These are phyloP conservation scores for Fusarium armeniacum DNA, from an alignment of 2,329 filamentous ascomycete genomes.

Conservation along the genomic window DNA sequence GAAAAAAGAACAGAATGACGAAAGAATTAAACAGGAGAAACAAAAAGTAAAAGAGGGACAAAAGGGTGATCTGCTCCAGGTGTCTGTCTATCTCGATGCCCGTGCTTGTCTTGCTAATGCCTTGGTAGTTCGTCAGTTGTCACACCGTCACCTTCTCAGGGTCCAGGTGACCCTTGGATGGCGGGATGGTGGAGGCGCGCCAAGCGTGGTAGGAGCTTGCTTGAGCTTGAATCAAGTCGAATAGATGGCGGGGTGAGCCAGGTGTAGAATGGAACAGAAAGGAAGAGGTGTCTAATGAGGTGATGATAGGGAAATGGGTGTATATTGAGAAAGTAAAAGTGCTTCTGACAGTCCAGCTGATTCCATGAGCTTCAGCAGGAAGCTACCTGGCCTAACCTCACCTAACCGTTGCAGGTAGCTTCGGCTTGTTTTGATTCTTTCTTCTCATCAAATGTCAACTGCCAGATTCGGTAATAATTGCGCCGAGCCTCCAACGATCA, in stretches of 20 bases:
- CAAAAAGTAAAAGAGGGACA: slow-evolving; percentile 8
- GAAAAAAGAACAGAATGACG: neutral
- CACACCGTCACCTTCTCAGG: slow-evolving; percentile 45
- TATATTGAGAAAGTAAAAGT: neutral
- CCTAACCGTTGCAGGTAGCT: slow-evolving; percentile 6
- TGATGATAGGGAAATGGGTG: neutral
- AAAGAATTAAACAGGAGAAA: slow-evolving; percentile 10
- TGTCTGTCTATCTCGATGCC: slow-evolving; percentile 31
- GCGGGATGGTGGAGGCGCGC: slow-evolving; percentile 33
- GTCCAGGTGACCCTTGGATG: slow-evolving; percentile 44
- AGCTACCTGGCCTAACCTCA: neutral
- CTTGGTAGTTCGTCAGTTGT: slow-evolving; percentile 40
- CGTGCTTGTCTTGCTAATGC: slow-evolving; percentile 31
- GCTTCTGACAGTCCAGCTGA: slow-evolving; percentile 4
- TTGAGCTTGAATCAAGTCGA: slow-evolving; percentile 27
- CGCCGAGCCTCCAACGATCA: slow-evolving; percentile 29
- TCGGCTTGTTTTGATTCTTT: slow-evolving; percentile 25
- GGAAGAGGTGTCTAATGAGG: neutral
- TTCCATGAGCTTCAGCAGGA: slow-evolving; percentile 3
- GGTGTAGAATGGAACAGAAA: slow-evolving; percentile 4
- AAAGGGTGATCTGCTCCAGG: slow-evolving; percentile 15
- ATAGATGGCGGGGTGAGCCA: slow-evolving; percentile 35
- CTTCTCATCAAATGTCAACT: slow-evolving; percentile 27
- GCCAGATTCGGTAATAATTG: slow-evolving; percentile 31
- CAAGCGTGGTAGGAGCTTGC: slow-evolving; percentile 39